Percentiles rank a stretch among this genome's conserved stretches.
Conservation (phyloP, 2,329 filamentous ascomycete genomes). For the Elsinoe ampelina region DNA sequence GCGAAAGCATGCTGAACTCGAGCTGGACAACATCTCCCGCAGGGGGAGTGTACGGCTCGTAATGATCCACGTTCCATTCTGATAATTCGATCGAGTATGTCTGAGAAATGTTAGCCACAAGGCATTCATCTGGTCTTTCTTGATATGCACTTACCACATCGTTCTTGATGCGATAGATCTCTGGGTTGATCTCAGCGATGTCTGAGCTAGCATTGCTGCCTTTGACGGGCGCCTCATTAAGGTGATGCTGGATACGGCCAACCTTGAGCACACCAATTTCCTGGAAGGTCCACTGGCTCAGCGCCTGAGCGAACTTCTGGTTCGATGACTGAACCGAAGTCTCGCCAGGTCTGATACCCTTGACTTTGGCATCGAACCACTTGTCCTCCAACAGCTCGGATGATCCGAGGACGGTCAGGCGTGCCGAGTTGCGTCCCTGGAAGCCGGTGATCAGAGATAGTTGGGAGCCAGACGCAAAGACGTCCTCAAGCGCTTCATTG, state of each 20-base stretch:
- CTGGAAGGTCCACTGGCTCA: constrained; percentile 94
- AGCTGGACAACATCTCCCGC: constrained; percentile 71
- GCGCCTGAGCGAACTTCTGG: constrained; percentile 70
- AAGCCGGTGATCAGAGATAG: constrained; percentile 74
- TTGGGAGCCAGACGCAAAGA: constrained; percentile 77
- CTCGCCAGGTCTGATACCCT: constrained; percentile 38
- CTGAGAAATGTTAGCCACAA: constrained; percentile 35
- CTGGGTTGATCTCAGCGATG: constrained; percentile 55
- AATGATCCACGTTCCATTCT: constrained; percentile 69
- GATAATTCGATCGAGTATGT: constrained; percentile 82
- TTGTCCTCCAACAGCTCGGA: constrained; percentile 78
- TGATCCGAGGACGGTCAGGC: constrained; percentile 75
- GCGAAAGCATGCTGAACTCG: constrained; percentile 97
- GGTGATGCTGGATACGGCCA: constrained; percentile 70
- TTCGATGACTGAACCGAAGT: constrained; percentile 62
- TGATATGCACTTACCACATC: constrained; percentile 64
- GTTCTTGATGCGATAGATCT: constrained; percentile 91
- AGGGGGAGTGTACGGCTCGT: constrained; percentile 63
- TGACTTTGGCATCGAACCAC: constrained; percentile 78
- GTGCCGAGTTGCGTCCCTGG: constrained; percentile 88
- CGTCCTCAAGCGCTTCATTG: constrained; percentile 58
- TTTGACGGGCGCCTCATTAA: constrained; percentile 44
- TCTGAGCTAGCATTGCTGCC: constrained; percentile 16
- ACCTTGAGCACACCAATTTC: constrained; percentile 84
- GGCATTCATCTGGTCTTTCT: background rate